Evolutionary conservation across 176 grass and related monocot species (phyloP), one percentile per base, ranked within the genome.

Genomic region (Areca catechu): DNA sequence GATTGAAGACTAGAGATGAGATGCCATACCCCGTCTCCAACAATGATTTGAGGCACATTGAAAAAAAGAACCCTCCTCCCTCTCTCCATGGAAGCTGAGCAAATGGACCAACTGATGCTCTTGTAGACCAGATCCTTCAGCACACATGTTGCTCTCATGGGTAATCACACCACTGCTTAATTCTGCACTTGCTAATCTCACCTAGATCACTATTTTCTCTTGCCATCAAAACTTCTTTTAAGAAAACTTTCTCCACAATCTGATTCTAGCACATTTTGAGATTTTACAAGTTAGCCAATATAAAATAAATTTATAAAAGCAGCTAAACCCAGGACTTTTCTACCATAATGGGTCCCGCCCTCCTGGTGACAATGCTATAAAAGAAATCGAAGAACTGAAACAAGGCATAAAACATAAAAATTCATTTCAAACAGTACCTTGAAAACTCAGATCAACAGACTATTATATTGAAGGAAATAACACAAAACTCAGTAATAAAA

Each of bases 111-210:
- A 50, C 74, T 87, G 58, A 65, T 86, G 73, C 73, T 87, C 79
- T 68, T 87, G 72, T 73, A 67, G 61, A 80, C 57, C 49, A 67
- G 77, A 52, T 66, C 76, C 64, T 62, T 57, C 62, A 78, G 18
- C 66, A 25, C 76, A 60, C 89, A 79, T 73, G 72, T 93, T 51
- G 89, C 83, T 65, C 89, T 93, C 83, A 80, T 93, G 83, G 89
- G 89, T 60, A 93, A 93, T 80, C 89, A 93, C 77, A 93, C 89
- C 66, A 73, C 89, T 66, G 69, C 89, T 62, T 80, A 83, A 20
- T 93, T 93, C 57, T 93, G 89, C 83, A 83, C 77, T 53, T 80
- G 89, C 89, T 93, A 93, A 48, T n/a, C 50, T 65, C 65, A n/a
- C 47, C 76, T 28, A 1, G 43, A 18, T 20, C 48, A 28, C 25